Evolutionary conservation across 2,329 filamentous ascomycete genomes (phyloP).

Genomic region (Colletotrichum scovillei): DNA sequence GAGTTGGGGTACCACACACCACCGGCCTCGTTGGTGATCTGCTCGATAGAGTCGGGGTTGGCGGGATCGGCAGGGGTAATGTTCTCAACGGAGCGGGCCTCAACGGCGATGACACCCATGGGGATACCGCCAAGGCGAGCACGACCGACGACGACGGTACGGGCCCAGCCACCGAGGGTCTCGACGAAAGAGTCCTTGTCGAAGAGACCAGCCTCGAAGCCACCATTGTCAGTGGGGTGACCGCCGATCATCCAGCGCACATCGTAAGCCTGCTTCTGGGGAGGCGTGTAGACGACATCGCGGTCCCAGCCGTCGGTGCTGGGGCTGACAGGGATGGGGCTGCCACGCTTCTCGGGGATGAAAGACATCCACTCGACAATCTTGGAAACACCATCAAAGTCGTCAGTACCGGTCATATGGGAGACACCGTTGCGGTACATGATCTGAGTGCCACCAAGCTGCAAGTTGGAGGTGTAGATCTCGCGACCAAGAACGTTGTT

Average conservation of each 20-base stretch:
- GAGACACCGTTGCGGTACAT: slow-evolving; percentile 99
- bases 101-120: slow-evolving; percentile 97
- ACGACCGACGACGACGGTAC: slow-evolving; percentile 95
- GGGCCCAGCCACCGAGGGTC: slow-evolving; percentile 95
- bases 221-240: slow-evolving; percentile 81
- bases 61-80: slow-evolving; percentile 95
- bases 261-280: slow-evolving; percentile 88
- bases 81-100: slow-evolving; percentile 96
- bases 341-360: slow-evolving; percentile 94
- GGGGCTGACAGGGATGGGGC: slow-evolving; percentile 91
- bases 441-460: slow-evolving; percentile 99
- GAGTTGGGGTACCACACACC: slow-evolving; percentile 99
- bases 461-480: slow-evolving; percentile 98
- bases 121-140: slow-evolving; percentile 97
- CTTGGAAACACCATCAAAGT: slow-evolving; percentile 97
- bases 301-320: slow-evolving; percentile 91
- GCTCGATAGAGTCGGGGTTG: slow-evolving; percentile 98
- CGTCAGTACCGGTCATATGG: slow-evolving; percentile 97
- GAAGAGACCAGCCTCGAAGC: slow-evolving; percentile 90
- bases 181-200: slow-evolving; percentile 98
- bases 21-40: slow-evolving; percentile 93
- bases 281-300: slow-evolving; percentile 85
- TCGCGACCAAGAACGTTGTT: slow-evolving; percentile 98
- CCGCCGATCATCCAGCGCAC: slow-evolving; percentile 94
- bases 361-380: slow-evolving; percentile 99